A percentile compares a stretch with the other conserved stretches of the same genome.
These are phyloP conservation scores for Rhizopus arrhizus DNA, from an alignment of 371 early-diverging fungal species.

Conservation along the genomic window DNA sequence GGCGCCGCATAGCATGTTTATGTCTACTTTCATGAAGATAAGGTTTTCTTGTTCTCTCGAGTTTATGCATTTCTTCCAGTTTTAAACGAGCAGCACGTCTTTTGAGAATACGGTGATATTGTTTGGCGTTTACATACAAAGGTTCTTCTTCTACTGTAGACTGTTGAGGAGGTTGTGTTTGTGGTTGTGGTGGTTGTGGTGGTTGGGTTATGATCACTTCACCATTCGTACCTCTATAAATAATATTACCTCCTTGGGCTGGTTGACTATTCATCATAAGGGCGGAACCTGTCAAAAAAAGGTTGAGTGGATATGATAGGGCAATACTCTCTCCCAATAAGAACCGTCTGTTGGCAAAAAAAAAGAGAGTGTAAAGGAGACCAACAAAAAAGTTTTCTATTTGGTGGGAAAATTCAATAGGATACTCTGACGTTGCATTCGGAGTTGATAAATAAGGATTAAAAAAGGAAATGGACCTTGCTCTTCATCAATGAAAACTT, in stretches of 20 bases:
- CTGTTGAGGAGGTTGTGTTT: constrained; percentile 6
- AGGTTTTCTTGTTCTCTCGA: constrained; percentile 63
- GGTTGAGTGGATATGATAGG: constrained; percentile 26
- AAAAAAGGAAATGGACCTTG: constrained; percentile 1
- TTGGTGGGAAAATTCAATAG: not conserved
- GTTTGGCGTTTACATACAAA: constrained; percentile 90
- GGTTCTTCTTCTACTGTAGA: constrained; percentile 67
- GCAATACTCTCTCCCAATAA: constrained; percentile 30
- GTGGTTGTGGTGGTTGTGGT: constrained; percentile 13
- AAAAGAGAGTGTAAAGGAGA: constrained; percentile 12
- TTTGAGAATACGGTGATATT: constrained; percentile 89
- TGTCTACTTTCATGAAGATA: constrained; percentile 97
- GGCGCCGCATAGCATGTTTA: constrained; percentile 93
- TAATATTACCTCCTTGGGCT: constrained; percentile 27
- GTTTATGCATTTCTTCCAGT: constrained; percentile 61
- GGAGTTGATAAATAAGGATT: constrained; percentile 1
- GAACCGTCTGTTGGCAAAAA: constrained; percentile 18
- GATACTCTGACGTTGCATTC: too few species aligned
- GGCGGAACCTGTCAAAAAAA: constrained; percentile 24
- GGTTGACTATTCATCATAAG: constrained; percentile 37
- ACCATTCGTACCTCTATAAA: constrained; percentile 30
- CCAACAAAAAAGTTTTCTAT: constrained; percentile 2
- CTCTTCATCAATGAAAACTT: not conserved
- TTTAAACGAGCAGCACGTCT: constrained; percentile 74
- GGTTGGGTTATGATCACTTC: constrained; percentile 17